Conservation (phyloP, 2,329 filamentous ascomycete species). For the Ilyonectria sp. region DNA sequence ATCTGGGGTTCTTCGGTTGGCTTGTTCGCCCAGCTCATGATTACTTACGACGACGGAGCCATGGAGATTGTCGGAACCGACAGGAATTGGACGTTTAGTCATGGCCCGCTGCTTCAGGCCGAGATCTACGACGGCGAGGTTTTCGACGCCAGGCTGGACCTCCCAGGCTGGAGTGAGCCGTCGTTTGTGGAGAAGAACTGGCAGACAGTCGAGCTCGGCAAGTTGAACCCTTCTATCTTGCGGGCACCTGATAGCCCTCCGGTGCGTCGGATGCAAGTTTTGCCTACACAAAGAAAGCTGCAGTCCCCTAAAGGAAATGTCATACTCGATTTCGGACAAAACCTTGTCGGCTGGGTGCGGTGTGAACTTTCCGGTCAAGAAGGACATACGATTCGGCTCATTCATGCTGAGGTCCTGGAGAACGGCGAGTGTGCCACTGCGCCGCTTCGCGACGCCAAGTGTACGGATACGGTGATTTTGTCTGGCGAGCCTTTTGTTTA, state of each 20-base stretch:
- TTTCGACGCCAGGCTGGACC: neutral
- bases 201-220: no score
- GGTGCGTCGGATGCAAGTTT: no score
- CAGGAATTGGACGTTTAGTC: no score
- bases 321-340: constrained; percentile 69
- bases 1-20: constrained; percentile 56
- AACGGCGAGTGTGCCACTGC: constrained; percentile 28
- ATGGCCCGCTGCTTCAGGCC: constrained; percentile 33
- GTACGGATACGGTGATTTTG: constrained; percentile 57
- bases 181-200: no score
- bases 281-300: no score
- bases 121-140: constrained; percentile 47
- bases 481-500: constrained; percentile 47
- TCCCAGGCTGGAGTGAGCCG: no score
- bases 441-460: constrained; percentile 60
- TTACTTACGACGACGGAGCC: no score
- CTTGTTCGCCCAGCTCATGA: no score
- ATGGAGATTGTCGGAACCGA: no score
- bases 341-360: constrained; percentile 58
- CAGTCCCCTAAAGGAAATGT: constrained; percentile 57
- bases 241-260: no score
- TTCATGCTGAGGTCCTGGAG: constrained; percentile 71
- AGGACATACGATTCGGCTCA: neutral
- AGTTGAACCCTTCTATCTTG: no score
- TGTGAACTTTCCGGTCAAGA: neutral